Base-by-base conservation (phyloP, 129 eudicot species). In the Cynara cardunculus region DNA sequence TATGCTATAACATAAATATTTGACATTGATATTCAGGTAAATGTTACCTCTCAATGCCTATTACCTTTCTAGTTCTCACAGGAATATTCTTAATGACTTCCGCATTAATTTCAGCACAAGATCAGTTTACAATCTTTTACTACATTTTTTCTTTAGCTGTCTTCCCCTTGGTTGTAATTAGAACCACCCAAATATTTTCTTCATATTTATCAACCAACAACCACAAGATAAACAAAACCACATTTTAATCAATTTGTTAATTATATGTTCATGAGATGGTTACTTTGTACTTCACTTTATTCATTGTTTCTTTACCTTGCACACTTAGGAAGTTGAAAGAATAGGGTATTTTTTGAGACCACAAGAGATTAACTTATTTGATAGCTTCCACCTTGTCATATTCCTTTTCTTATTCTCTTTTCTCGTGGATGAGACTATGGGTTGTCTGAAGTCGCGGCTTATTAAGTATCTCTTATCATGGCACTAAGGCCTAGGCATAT, bases 31-130 rank as follows among this genome's bases (percentile, higher is more conserved):
- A 4, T 22, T 76, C 25, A 24, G 72, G 80, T 76, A 62, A 59
- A 76, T 24, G 16, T 76, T 22, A 61, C 46, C 73, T 65, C 64
- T 65, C 39, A 72, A 35, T 77, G 72, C 39, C 37, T 77, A 32
- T 64, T 77, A 18, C 14, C 4, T 28, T 75, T 37, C 44, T 37
- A 9, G 44, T 37, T 34, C 9, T 2, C 44, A 37, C 44, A 37
- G 12, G 12, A 37, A 37, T 37, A 37, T 37, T 37, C 44, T 37
- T 7, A 1, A 53, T 53, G 64, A 56, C 24, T 56, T 56, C 5
- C 1, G 8, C 24, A 56, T 56, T 56, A 56, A 5, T 56, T 56
- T 56, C 24, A 56, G 64, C 64, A 56, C n/a, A 56, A 56, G 2
- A 18, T 56, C 64, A 56, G 64, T 56, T 56, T 56, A 56, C 22